phyloP scores from a whole-genome alignment of 1,284 basidiomycete genomes.

The Peniophora sp. region DNA sequence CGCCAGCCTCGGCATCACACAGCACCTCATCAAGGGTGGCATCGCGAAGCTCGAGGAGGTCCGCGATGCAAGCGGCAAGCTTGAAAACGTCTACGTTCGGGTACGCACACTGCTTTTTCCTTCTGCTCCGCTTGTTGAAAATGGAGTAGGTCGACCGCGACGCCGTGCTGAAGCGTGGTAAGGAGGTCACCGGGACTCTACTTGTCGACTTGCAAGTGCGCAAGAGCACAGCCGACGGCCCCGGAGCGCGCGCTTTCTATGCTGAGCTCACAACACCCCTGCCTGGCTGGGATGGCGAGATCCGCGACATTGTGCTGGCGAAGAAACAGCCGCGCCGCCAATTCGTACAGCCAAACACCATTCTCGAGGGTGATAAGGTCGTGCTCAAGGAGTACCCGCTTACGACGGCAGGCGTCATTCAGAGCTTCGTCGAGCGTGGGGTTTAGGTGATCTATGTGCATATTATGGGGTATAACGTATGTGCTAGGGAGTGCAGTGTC shows the following conservation, averaged over 20 bases:
- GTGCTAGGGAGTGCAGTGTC: background rate
- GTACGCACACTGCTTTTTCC: conserved; percentile 30
- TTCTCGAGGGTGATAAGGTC: conserved; percentile 52
- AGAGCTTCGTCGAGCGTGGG: conserved; percentile 71
- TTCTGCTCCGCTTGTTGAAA: background rate
- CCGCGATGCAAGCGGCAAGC: conserved; percentile 41
- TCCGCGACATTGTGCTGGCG: conserved; percentile 66
- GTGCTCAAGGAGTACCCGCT: conserved; percentile 72
- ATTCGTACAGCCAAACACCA: conserved; percentile 75
- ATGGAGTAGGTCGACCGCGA: conserved; percentile 55
- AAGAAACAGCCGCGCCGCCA: conserved; percentile 82
- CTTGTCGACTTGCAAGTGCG: conserved; percentile 73
- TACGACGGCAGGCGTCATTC: conserved; percentile 62
- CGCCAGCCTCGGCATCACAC: conserved; percentile 75
- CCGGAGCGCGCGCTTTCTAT: conserved; percentile 69
- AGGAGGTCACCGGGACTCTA: conserved; percentile 60
- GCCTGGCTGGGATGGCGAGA: conserved; percentile 63
- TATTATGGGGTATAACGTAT: background rate
- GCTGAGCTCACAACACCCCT: conserved; percentile 66
- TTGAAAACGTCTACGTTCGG: conserved; percentile 64
- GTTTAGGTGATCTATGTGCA: background rate
- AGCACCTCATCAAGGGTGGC: conserved; percentile 65
- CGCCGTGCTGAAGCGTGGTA: conserved; percentile 57
- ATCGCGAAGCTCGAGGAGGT: conserved; percentile 66
- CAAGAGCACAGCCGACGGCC: conserved; percentile 76